These are phyloP conservation scores for Chondrus crispus DNA, from an alignment of 23 red algal genomes.

Conservation along the genomic window DNA sequence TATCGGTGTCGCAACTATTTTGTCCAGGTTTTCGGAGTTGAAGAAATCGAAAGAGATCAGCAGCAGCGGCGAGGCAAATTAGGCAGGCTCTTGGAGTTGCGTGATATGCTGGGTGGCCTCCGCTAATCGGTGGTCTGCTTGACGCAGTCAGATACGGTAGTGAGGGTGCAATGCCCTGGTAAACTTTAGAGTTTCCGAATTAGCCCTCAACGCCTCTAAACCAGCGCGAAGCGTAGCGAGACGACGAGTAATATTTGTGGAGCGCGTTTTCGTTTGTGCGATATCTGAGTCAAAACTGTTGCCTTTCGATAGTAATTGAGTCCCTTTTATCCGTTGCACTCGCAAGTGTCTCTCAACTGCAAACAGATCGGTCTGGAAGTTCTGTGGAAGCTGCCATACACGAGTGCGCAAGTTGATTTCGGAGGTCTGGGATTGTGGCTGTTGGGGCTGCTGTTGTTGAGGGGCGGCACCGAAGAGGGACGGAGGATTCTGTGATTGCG, in stretches of 20 bases:
- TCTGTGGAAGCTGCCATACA: constrained; percentile 48
- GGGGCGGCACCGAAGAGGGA: background rate
- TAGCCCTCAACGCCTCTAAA: constrained; percentile 19
- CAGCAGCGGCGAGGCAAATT: too few species aligned
- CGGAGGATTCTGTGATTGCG: background rate
- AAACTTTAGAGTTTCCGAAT: constrained; percentile 36
- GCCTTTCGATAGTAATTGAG: constrained; percentile 8
- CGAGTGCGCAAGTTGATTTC: constrained; percentile 41
- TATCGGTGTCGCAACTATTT: too few species aligned
- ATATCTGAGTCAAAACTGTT: constrained; percentile 19
- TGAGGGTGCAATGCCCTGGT: too few species aligned
- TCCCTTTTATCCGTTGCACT: constrained; percentile 42
- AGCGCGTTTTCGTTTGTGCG: background rate
- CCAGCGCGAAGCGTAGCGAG: constrained; percentile 26
- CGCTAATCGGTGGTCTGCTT: too few species aligned
- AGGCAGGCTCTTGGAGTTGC: too few species aligned
- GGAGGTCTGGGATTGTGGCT: background rate
- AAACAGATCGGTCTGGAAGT: constrained; percentile 53
- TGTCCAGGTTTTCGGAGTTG: too few species aligned
- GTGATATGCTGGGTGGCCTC: too few species aligned
- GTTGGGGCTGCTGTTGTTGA: constrained; percentile 8
- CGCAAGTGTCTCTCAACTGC: constrained; percentile 55
- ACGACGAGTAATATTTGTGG: background rate
- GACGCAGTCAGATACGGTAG: too few species aligned
- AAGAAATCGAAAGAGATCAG: too few species aligned